These are phyloP conservation scores for Backusella tarrabulga DNA, from an alignment of 192 early-diverging fungal species.

Conservation along the genomic window DNA sequence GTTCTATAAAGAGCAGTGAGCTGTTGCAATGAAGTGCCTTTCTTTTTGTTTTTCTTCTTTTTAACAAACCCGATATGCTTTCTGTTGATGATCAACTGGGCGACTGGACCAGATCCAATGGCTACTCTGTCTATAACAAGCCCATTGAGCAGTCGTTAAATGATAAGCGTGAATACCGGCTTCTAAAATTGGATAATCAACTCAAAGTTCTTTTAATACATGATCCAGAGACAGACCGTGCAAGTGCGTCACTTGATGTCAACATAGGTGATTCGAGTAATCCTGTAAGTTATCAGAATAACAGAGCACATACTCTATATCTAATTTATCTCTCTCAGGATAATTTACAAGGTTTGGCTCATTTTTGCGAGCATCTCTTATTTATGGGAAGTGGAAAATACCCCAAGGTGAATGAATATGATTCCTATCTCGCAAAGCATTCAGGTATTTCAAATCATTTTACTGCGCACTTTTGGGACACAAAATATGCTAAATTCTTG, in stretches of 20 bases:
- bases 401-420: conserved; percentile 66
- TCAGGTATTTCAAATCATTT: conserved; percentile 28
- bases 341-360: conserved; percentile 60
- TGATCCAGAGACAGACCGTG: conserved; percentile 52
- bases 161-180: conserved; percentile 57
- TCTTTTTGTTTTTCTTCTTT: not conserved
- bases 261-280: conserved; percentile 60
- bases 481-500: not conserved
- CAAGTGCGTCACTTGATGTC: conserved; percentile 57
- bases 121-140: not conserved
- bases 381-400: conserved; percentile 69
- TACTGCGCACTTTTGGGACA: not conserved
- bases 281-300: conserved; percentile 34
- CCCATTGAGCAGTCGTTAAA: conserved; percentile 52
- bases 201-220: conserved; percentile 57
- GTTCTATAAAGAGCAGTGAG: not conserved
- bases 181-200: conserved; percentile 56
- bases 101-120: not conserved
- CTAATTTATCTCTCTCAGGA: conserved; percentile 34
- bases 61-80: not conserved
- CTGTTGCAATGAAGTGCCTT: not conserved
- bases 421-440: conserved; percentile 45
- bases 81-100: not conserved
- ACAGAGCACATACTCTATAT: too few relatives aligned
- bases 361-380: conserved; percentile 70